Evolutionary conservation across 805 yeast genomes (phyloP).

Genomic region (Groenewaldozyma tartarivorans): DNA sequence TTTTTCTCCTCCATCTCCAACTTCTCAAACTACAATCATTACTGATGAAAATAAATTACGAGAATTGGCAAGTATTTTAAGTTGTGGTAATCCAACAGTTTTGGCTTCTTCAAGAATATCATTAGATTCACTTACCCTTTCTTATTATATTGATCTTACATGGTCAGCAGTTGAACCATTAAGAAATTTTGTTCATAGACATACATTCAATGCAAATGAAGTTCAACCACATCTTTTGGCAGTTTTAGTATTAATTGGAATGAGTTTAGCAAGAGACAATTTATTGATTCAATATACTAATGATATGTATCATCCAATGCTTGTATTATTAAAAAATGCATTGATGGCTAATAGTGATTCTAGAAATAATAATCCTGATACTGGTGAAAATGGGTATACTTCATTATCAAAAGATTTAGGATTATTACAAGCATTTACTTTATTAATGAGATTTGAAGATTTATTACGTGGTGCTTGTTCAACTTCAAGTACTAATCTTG

Average conservation of each 20-base stretch:
- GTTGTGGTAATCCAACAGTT: background rate
- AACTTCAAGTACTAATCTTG: background rate
- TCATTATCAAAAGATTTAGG: constrained; percentile 13
- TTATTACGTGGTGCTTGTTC: constrained; percentile 2
- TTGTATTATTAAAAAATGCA: constrained; percentile 17
- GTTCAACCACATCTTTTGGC: constrained; percentile 21
- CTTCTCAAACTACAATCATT: background rate
- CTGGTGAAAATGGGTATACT: background rate
- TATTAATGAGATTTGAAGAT: constrained; percentile 22
- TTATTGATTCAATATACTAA: constrained; percentile 13
- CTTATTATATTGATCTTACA: constrained; percentile 16
- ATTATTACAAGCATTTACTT: constrained; percentile 22
- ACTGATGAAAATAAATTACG: background rate
- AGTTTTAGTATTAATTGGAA: constrained; percentile 22
- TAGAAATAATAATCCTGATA: constrained; percentile 4
- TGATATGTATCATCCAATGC: constrained; percentile 14
- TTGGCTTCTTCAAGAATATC: background rate
- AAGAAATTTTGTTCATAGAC: constrained; percentile 19
- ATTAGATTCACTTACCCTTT: constrained; percentile 8
- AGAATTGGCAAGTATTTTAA: background rate
- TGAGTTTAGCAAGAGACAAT: constrained; percentile 18
- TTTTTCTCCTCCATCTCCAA: background rate
- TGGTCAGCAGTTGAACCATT: constrained; percentile 19
- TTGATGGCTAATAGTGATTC: constrained; percentile 10
- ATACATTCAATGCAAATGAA: constrained; percentile 21